Percentiles rank a stretch among this genome's conserved stretches.
Evolutionary conservation across 257 asterid species (phyloP).

Genomic region (Avicennia marina): DNA sequence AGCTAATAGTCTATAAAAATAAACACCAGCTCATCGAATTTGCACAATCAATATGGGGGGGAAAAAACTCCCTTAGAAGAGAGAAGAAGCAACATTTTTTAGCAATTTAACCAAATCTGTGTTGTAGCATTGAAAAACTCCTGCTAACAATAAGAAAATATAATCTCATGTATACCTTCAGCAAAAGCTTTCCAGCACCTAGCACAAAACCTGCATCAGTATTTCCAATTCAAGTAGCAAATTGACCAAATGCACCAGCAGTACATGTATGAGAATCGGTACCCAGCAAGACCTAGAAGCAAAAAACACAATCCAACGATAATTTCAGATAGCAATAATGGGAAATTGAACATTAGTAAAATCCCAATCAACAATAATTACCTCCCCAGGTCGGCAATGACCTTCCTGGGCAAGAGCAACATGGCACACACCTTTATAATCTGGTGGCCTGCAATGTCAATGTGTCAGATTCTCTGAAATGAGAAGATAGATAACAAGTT

Average conservation of each 20-base stretch:
- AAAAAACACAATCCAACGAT: slow-evolving; percentile 7
- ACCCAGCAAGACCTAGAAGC: slow-evolving; percentile 72
- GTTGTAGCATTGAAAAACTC: too few relatives aligned
- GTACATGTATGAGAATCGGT: slow-evolving; percentile 96
- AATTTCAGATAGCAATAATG: neutral
- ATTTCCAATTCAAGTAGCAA: slow-evolving; percentile 92
- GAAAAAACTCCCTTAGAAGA: too few relatives aligned
- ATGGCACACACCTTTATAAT: slow-evolving; percentile 98
- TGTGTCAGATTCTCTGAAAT: neutral
- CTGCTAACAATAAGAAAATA: neutral
- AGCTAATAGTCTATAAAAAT: too few relatives aligned
- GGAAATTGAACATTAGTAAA: neutral
- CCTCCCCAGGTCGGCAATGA: slow-evolving; percentile 99
- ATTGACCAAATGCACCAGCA: slow-evolving; percentile 98
- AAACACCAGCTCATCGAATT: too few relatives aligned
- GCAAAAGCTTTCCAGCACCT: slow-evolving; percentile 95
- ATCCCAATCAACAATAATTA: slow-evolving; percentile 14
- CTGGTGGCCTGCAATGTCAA: slow-evolving; percentile 70
- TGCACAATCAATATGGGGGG: too few relatives aligned
- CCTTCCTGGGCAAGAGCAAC: slow-evolving; percentile 99
- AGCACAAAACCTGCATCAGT: slow-evolving; percentile 96
- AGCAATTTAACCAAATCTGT: neutral
- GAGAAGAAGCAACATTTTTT: too few relatives aligned
- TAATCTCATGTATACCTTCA: slow-evolving; percentile 52
- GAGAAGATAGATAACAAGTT: neutral